Percentiles rank a stretch among this genome's conserved stretches.
Conservation (phyloP, 257 asterid species). For the Buddleja alternifolia region DNA sequence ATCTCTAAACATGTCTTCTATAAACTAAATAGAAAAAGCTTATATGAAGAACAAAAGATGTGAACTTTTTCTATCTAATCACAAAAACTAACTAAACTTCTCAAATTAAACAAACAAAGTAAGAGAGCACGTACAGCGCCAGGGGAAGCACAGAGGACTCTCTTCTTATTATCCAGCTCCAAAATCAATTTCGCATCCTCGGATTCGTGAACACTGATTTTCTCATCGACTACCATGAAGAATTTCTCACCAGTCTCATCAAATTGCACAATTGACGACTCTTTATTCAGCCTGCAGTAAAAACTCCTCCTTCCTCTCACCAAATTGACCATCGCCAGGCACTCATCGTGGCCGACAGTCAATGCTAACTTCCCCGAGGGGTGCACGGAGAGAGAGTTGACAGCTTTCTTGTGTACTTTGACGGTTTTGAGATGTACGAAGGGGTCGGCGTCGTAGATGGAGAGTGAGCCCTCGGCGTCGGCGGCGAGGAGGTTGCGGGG, state of each 20-base stretch:
- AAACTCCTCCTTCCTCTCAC: conserved; percentile 86
- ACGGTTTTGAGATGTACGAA: conserved; percentile 80
- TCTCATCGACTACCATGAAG: conserved; percentile 71
- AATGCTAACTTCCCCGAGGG: conserved; percentile 84
- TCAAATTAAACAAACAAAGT: not conserved
- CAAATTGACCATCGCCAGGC: conserved; percentile 88
- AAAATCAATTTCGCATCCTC: conserved; percentile 69
- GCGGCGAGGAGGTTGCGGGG: conserved; percentile 84
- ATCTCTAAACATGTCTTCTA: not conserved
- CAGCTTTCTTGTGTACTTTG: conserved; percentile 61
- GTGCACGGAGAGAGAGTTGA: conserved; percentile 75
- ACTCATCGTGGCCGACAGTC: conserved; percentile 81
- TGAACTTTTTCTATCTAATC: not conserved
- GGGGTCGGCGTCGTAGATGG: conserved; percentile 87
- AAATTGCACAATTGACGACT: conserved; percentile 66
- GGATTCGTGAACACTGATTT: conserved; percentile 67
- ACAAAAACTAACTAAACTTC: not conserved
- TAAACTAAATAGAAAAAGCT: not conserved
- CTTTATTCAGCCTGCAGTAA: conserved; percentile 71
- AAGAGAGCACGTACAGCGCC: conserved; percentile 47
- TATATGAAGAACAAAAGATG: not conserved
- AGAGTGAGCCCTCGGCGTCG: conserved; percentile 65
- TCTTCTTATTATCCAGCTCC: conserved; percentile 65
- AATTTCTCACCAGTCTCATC: conserved; percentile 63
- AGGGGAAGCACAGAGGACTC: conserved; percentile 75